These are phyloP conservation scores for Mycena galopus DNA, from an alignment of 768 basidiomycete species.

Conservation along the genomic window DNA sequence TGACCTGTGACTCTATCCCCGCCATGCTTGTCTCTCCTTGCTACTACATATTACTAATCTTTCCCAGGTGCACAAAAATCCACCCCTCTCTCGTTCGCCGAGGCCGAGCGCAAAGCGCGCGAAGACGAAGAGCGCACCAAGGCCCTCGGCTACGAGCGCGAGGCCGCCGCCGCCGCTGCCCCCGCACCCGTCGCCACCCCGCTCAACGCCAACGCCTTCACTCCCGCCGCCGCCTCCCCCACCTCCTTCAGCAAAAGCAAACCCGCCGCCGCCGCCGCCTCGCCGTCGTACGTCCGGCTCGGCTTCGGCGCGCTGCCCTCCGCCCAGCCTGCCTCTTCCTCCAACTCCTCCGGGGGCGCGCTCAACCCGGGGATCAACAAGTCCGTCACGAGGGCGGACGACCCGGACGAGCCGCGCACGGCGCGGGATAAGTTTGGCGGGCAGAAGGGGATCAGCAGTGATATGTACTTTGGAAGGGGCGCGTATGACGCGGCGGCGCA, in stretches of 20 bases:
- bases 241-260: constrained; percentile 41
- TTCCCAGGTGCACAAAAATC: constrained; percentile 88
- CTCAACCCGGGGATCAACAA: constrained; percentile 33
- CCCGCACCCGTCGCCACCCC: constrained; percentile 27
- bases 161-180: constrained; percentile 63
- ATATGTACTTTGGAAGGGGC: constrained; percentile 96
- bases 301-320: constrained; percentile 34
- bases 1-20: no score
- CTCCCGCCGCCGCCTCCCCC: constrained; percentile 39
- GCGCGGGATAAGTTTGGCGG: constrained; percentile 92
- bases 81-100: constrained; percentile 91
- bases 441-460: constrained; percentile 97
- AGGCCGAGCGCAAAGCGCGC: constrained; percentile 89
- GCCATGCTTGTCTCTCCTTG: constrained; percentile 46
- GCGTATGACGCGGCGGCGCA: constrained; percentile 81
- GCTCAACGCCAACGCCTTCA: constrained; percentile 23
- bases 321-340: background rate
- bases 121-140: constrained; percentile 95
- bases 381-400: constrained; percentile 52
- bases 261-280: constrained; percentile 12
- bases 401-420: constrained; percentile 65
- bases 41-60: constrained; percentile 76
- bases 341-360: constrained; percentile 1
- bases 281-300: constrained; percentile 31
- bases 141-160: constrained; percentile 91